These are phyloP conservation scores for Hansenula sp. DNA, from an alignment of 1,139 yeast genomes.

Conservation along the genomic window DNA sequence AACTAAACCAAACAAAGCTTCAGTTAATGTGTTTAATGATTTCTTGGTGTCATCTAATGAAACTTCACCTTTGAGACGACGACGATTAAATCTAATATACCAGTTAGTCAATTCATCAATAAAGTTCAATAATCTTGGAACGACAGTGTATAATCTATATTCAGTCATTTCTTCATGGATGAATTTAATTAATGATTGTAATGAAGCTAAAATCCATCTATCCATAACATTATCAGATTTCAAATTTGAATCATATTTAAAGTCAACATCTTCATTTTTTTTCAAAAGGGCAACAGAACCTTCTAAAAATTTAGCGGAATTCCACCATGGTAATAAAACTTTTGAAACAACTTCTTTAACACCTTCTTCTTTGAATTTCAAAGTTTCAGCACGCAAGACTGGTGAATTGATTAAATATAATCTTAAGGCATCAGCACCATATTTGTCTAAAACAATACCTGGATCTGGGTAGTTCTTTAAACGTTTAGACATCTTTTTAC, in stretches of 20 bases:
- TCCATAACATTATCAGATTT: slow-evolving; percentile 90
- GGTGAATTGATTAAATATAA: slow-evolving; percentile 96
- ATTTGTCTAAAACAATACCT: slow-evolving; percentile 67
- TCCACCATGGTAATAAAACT: slow-evolving; percentile 97
- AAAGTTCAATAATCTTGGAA: slow-evolving; percentile 81
- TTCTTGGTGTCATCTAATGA: slow-evolving; percentile 78
- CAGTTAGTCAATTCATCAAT: slow-evolving; percentile 96
- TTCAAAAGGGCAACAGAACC: slow-evolving; percentile 85
- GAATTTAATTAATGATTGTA: slow-evolving; percentile 82
- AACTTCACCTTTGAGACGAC: slow-evolving; percentile 93
- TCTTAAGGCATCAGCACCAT: slow-evolving; percentile 98
- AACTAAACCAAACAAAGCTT: slow-evolving; percentile 80
- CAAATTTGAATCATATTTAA: slow-evolving; percentile 62
- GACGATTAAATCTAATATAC: slow-evolving; percentile 98
- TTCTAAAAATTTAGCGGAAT: slow-evolving; percentile 92
- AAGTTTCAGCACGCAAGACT: slow-evolving; percentile 91
- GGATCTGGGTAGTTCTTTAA: slow-evolving; percentile 98
- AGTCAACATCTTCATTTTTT: slow-evolving; percentile 69
- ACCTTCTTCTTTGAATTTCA: slow-evolving; percentile 97
- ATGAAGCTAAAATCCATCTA: slow-evolving; percentile 91
- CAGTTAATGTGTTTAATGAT: slow-evolving; percentile 88
- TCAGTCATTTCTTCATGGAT: slow-evolving; percentile 87
- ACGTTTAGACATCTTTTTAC: slow-evolving; percentile 98
- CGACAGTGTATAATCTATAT: slow-evolving; percentile 92
- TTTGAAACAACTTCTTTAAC: slow-evolving; percentile 96